phyloP scores from a whole-genome alignment of 1,284 basidiomycete species.

The Puccinia triticina region DNA sequence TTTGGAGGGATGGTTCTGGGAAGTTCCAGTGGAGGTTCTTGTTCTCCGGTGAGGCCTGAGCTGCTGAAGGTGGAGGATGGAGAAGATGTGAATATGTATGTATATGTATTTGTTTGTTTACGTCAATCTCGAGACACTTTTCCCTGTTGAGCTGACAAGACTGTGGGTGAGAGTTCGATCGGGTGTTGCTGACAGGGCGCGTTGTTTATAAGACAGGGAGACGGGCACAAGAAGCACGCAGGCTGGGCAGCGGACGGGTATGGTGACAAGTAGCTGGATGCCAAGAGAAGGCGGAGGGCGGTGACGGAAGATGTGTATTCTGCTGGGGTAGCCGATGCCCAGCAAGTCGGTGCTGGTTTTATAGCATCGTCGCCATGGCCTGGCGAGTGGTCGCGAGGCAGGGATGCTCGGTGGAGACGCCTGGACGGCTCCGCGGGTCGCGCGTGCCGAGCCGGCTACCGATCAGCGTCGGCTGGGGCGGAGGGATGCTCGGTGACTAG shows the following conservation, averaged over 20 bases:
- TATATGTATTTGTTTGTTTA: too few species aligned
- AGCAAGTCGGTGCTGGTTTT: not conserved
- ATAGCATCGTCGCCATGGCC: not conserved
- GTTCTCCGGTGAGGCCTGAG: too few species aligned
- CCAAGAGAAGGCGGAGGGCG: too few species aligned
- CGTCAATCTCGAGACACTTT: not conserved
- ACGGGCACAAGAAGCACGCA: not conserved
- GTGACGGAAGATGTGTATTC: too few species aligned
- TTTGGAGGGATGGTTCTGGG: not conserved
- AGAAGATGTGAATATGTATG: too few species aligned
- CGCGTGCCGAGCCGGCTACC: too few species aligned
- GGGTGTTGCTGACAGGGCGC: not conserved
- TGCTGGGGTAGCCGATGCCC: not conserved
- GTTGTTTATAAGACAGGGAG: not conserved
- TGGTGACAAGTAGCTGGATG: too few species aligned
- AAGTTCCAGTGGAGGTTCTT: too few species aligned
- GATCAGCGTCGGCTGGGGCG: too few species aligned
- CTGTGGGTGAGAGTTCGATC: not conserved
- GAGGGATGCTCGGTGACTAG: too few species aligned
- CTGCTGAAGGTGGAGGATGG: not conserved
- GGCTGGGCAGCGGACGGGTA: not conserved
- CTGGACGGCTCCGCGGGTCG: too few species aligned
- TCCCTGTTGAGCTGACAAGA: constrained; percentile 3
- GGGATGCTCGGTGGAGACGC: not conserved
- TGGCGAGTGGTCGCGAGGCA: not conserved